Evolutionary conservation across 495 filamentous ascomycete species (phyloP).

Genomic region (Daldinia loculata): DNA sequence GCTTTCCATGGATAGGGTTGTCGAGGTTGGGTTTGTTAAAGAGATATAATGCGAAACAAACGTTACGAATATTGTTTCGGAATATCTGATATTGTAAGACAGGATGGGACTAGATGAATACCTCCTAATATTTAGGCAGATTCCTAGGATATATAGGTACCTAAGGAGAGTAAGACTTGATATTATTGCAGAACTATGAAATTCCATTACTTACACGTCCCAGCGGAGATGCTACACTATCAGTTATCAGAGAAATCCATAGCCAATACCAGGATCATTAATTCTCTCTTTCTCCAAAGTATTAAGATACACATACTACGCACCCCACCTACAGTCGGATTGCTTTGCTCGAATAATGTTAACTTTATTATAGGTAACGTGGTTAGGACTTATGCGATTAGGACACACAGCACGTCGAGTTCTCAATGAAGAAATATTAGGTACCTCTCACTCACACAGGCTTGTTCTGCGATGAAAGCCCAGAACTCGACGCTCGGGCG

Average conservation of each 20-base stretch:
- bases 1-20: conserved; percentile 67
- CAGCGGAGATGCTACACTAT: conserved; percentile 9
- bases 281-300: conserved; percentile 42
- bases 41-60: conserved; percentile 51
- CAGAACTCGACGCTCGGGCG: conserved; percentile 55
- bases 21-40: conserved; percentile 78
- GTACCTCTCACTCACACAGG: not conserved
- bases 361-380: conserved; percentile 62
- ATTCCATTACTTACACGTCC: not conserved
- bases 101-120: not conserved
- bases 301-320: conserved; percentile 20
- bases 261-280: not conserved
- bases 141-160: not conserved
- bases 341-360: conserved; percentile 59
- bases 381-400: conserved; percentile 61
- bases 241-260: conserved; percentile 5
- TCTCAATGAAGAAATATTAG: not conserved
- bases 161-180: not conserved
- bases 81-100: not conserved
- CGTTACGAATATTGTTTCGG: not conserved
- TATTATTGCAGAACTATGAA: not conserved
- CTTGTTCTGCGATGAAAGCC: conserved; percentile 41
- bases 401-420: conserved; percentile 50
- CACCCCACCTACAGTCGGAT: conserved; percentile 56
- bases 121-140: not conserved